Base-by-base conservation (phyloP, 2,329 filamentous ascomycete species). In the Aspergillus latus region DNA sequence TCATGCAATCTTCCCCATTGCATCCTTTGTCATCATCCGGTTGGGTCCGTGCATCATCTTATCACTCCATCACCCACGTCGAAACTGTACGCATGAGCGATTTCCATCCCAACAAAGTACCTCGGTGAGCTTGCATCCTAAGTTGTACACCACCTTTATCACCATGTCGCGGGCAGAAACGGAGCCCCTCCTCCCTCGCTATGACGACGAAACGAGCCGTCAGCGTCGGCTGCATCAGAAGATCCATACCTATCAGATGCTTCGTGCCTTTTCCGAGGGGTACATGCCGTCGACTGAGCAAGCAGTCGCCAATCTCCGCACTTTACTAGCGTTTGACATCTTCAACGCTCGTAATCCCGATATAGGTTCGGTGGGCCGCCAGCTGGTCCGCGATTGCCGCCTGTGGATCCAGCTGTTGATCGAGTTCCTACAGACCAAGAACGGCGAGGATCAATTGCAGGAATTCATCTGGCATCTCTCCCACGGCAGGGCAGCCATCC, bases 221-320 rank as follows among this genome's bases (percentile, higher is more conserved):
- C 90, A 96, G 80, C 82, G 86, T 47, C 81, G 86, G 66, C 82
- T 96, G 57, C 90, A 93, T 68, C 86, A 93, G 73, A 97, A 96
- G 80, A 83, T 97, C 59, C 93, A 96, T 75, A 88, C 88, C 28
- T 97, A 96, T 70, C 91, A 96, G 79, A 96, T 96, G 88, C 71
- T 92, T 29, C 84, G 89, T 52, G 93, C 93, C 53, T 72, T 97
- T 8, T 84, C 84, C 1, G 84, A 90, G 67, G 93, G 93, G 5
- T 97, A 87, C 74, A 92, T 97, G 88, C 93, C 93, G 46, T 94
- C 90, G 5, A 97, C 89, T 9, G 88, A 94, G 64, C 93, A 97
- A 72, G 70, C 83, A 63, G 88, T 94, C 66, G 79, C 87, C 70
- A 92, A 95, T 63, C 78, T 97, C 2, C 86, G 90, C 63, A 90